Percentiles rank a stretch among this genome's conserved stretches.
These are phyloP conservation scores for Pyricularia grisea DNA, from an alignment of 2,329 filamentous ascomycete genomes.

Conservation along the genomic window DNA sequence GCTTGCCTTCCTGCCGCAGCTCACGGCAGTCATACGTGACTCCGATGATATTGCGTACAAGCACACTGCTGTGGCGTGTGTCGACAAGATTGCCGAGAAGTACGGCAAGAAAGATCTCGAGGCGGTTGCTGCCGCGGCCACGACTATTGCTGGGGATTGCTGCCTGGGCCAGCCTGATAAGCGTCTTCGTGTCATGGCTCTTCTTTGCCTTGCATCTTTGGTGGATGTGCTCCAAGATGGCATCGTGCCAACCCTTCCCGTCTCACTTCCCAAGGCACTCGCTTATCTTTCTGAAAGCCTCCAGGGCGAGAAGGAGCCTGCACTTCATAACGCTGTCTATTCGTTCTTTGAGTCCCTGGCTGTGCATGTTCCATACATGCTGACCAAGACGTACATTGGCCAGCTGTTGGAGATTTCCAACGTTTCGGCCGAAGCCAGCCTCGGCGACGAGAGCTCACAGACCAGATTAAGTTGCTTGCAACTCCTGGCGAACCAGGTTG, in stretches of 20 bases:
- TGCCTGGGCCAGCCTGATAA: conserved; percentile 68
- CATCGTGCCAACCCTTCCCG: conserved; percentile 74
- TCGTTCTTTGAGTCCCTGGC: conserved; percentile 71
- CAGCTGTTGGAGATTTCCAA: conserved; percentile 64
- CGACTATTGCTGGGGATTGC: conserved; percentile 64
- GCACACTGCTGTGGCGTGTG: conserved; percentile 77
- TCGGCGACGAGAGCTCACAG: conserved; percentile 54
- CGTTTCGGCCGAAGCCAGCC: conserved; percentile 53
- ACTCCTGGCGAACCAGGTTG: conserved; percentile 67
- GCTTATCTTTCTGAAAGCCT: conserved; percentile 60
- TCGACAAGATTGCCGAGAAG: conserved; percentile 88
- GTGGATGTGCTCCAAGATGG: conserved; percentile 81
- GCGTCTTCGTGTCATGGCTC: conserved; percentile 69
- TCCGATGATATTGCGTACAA: conserved; percentile 67
- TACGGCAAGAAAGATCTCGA: conserved; percentile 88
- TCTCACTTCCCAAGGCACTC: conserved; percentile 63
- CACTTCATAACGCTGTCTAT: conserved; percentile 75
- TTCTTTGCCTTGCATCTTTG: conserved; percentile 81
- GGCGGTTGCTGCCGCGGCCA: conserved; percentile 64
- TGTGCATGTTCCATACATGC: conserved; percentile 81
- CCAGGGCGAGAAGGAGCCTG: conserved; percentile 39
- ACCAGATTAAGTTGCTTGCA: conserved; percentile 61
- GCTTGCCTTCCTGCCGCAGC: conserved; percentile 68
- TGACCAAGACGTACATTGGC: conserved; percentile 66
- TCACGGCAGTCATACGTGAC: conserved; percentile 67